Base-by-base conservation (phyloP, 176 grass and related monocot species). In the Typha latifolia region DNA sequence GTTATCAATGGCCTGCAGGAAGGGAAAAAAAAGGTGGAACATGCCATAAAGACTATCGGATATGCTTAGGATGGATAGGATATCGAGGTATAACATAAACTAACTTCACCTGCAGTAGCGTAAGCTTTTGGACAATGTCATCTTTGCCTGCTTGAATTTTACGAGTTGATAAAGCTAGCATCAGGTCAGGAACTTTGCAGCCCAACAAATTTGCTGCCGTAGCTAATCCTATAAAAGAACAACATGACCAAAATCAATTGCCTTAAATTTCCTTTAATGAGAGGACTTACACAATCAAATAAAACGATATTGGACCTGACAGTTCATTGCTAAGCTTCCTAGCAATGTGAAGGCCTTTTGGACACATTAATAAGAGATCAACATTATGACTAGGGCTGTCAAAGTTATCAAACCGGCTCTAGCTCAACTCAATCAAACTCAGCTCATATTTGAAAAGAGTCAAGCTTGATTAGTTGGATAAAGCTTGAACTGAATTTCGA, bases 71-170 rank as follows among this genome's bases (percentile, higher is more conserved):
- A 57, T 21, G 51, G 19, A 57, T 7, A 18, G 15, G 19, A 57
- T 0, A 18, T 15, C n/a, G 51, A 53, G 5, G 51, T 16, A 53
- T 53, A 53, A n/a, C 51, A 61, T 69, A 43, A 83, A 63, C 23
- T 27, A 34, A n/a, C 34, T 37, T 37, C 72, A 97, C 94, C 89
- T 99, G 94, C 14, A 75, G 67, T 74, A 99, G 66, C 23, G 83
- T 99, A 61, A 99, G 81, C 23, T 86, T 93, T 78, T 99, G 90
- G 69, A 80, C 68, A 81, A 99, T 90, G 74, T 74, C 84, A 57
- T 99, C 94, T 69, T 84, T 93, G 76, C 94, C 94, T 66, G 86
- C 94, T 66, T 61, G 84, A 53, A 99, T 90, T 84, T 93, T 93
- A 47, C 83, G 89, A 68, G 86, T 90, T 49, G 94, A 90, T 47